Percentiles rank a stretch among this genome's conserved stretches.
Conservation (phyloP, 192 early-diverging fungal genomes). For the Backusella tarrabulga region DNA sequence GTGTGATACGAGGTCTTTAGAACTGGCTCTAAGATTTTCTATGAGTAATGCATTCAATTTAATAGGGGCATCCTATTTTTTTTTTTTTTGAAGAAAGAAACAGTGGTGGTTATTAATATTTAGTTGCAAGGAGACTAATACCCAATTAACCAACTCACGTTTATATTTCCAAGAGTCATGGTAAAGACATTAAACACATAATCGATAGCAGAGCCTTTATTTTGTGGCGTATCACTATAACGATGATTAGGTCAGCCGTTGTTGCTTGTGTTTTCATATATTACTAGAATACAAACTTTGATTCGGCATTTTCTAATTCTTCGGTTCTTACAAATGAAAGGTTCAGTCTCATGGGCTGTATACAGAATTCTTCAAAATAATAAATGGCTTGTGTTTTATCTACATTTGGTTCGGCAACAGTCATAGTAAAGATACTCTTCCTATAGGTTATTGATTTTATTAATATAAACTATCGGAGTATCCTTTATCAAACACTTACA, state of each 20-base stretch:
- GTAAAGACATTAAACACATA: constrained; percentile 74
- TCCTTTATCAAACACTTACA: constrained; percentile 4
- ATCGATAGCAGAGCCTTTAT: constrained; percentile 30
- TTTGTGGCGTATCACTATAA: constrained; percentile 3
- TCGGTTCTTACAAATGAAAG: constrained; percentile 80
- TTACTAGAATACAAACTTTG: constrained; percentile 36
- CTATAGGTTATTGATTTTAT: neutral
- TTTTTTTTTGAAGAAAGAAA: neutral
- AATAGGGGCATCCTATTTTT: constrained; percentile 65
- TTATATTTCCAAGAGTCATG: constrained; percentile 88
- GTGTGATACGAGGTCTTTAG: constrained; percentile 58
- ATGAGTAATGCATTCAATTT: constrained; percentile 77
- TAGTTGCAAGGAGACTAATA: neutral
- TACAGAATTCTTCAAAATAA: constrained; percentile 85
- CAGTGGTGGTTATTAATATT: neutral
- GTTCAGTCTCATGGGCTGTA: constrained; percentile 85
- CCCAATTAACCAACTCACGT: constrained; percentile 33
- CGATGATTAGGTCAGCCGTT: neutral
- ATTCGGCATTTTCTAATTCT: constrained; percentile 49
- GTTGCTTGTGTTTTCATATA: neutral
- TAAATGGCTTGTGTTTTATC: constrained; percentile 58
- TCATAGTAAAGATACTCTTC: constrained; percentile 1
- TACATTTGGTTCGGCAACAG: constrained; percentile 42
- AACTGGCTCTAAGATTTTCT: constrained; percentile 71
- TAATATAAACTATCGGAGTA: neutral